A percentile compares a stretch with the other conserved stretches of the same genome.
These are phyloP conservation scores for Croton setiger DNA, from an alignment of 441 rosid genomes.

Conservation along the genomic window DNA sequence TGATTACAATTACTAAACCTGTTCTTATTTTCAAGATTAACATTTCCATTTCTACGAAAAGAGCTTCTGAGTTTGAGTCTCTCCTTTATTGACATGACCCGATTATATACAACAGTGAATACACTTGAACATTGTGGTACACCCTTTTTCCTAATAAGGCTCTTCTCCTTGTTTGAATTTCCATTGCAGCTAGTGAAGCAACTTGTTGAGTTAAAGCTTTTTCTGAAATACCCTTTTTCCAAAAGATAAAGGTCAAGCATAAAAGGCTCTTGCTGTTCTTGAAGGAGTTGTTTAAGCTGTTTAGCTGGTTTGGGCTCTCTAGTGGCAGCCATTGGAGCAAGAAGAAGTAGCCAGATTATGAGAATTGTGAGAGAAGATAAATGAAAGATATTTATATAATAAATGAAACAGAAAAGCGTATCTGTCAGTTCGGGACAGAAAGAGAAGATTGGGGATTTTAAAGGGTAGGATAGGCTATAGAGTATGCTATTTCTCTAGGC, in stretches of 20 bases:
- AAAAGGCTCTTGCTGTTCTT: constrained; percentile 62
- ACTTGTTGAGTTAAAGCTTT: constrained; percentile 15
- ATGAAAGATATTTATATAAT: constrained; percentile 16
- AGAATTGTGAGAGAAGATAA: constrained; percentile 3
- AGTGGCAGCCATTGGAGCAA: constrained; percentile 16
- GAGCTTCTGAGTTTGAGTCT: constrained; percentile 20
- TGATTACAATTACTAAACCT: constrained; percentile 1
- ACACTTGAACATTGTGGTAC: constrained; percentile 21
- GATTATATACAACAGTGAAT: constrained; percentile 28
- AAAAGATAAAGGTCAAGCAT: constrained; percentile 34
- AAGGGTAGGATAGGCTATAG: constrained; percentile 17
- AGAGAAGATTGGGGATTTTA: constrained; percentile 17
- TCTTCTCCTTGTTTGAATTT: constrained; percentile 22
- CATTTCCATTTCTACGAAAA: constrained; percentile 17
- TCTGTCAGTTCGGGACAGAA: constrained; percentile 32
- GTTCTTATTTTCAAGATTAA: constrained; percentile 6
- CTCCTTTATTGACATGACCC: constrained; percentile 23
- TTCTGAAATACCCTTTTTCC: constrained; percentile 33
- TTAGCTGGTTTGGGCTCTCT: constrained; percentile 22
- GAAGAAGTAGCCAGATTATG: neutral
- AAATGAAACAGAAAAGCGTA: constrained; percentile 30
- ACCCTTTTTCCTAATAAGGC: constrained; percentile 28
- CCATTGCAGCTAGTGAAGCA: constrained; percentile 21
- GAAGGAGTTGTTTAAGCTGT: constrained; percentile 49
- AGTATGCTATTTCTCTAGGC: neutral